These are phyloP conservation scores for Glutinoglossum americanum DNA, from an alignment of 495 filamentous ascomycete genomes.

Conservation along the genomic window DNA sequence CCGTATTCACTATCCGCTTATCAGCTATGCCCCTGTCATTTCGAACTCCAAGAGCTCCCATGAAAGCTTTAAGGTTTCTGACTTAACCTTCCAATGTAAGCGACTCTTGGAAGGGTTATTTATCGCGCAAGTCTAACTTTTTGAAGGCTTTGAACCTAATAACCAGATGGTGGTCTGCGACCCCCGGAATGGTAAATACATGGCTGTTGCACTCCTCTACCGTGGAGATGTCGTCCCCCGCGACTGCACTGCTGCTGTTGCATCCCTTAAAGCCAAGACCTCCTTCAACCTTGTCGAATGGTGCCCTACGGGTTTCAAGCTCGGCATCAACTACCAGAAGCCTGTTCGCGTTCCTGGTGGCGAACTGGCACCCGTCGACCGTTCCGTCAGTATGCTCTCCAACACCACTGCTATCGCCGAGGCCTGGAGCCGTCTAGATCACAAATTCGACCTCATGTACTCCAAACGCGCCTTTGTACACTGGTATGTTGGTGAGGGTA, in stretches of 20 bases:
- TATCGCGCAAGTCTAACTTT: slow-evolving; percentile 31
- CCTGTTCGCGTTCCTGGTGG: slow-evolving; percentile 54
- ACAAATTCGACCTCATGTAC: slow-evolving; percentile 96
- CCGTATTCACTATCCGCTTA: slow-evolving; percentile 78
- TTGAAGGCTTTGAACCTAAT: slow-evolving; percentile 65
- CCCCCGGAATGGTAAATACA: slow-evolving; percentile 82
- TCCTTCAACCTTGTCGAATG: slow-evolving; percentile 88
- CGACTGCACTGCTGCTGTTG: slow-evolving; percentile 62
- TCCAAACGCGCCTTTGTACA: slow-evolving; percentile 87
- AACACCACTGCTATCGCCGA: slow-evolving; percentile 86
- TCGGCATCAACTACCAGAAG: slow-evolving; percentile 86
- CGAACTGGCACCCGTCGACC: slow-evolving; percentile 66
- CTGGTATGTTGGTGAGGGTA: slow-evolving; percentile 90
- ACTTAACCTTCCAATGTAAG: slow-evolving; percentile 72
- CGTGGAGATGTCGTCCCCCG: slow-evolving; percentile 75
- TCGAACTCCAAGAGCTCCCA: slow-evolving; percentile 62
- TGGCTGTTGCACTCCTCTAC: slow-evolving; percentile 79
- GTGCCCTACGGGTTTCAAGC: slow-evolving; percentile 93
- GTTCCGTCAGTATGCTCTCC: slow-evolving; percentile 74
- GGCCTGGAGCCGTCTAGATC: slow-evolving; percentile 71
- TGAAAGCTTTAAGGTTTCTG: slow-evolving; percentile 78
- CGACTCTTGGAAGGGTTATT: slow-evolving; percentile 4
- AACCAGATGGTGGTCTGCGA: slow-evolving; percentile 96
- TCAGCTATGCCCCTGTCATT: slow-evolving; percentile 76
- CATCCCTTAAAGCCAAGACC: slow-evolving; percentile 61